These are phyloP conservation scores for Fraxinus ornus DNA, from an alignment of 305 asterid genomes.

Conservation along the genomic window DNA sequence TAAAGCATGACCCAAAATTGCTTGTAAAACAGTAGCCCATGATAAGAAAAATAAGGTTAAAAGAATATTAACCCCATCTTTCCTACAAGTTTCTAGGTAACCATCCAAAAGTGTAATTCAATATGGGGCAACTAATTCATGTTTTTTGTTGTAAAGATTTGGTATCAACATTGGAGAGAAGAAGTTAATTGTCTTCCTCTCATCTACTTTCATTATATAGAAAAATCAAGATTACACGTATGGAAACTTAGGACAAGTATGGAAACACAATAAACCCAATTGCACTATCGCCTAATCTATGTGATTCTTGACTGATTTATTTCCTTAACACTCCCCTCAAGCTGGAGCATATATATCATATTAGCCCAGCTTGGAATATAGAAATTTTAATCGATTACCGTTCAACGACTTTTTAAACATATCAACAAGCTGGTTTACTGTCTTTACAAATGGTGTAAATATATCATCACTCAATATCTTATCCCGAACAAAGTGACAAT, in stretches of 20 bases:
- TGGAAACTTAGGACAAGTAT: neutral
- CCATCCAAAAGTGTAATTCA: neutral
- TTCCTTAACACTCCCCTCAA: neutral
- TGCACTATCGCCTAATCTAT: neutral
- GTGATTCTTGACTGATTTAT: neutral
- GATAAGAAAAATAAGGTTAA: neutral
- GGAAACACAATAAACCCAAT: neutral
- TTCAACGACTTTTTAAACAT: neutral
- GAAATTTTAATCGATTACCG: neutral
- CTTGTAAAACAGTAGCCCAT: neutral
- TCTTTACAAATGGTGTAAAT: neutral
- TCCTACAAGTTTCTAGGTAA: neutral
- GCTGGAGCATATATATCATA: neutral
- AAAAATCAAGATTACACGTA: neutral
- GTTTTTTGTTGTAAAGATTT: neutral
- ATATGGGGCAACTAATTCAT: constrained; percentile 6
- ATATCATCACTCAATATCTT: neutral
- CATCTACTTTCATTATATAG: neutral
- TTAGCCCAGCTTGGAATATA: neutral
- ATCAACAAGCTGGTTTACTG: neutral
- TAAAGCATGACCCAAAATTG: neutral
- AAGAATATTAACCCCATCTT: neutral
- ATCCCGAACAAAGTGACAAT: neutral
- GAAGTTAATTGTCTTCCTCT: neutral
- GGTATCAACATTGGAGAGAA: too few relatives aligned